Conservation (phyloP, 805 yeast genomes). For the Tetrapisispora fleetii region DNA sequence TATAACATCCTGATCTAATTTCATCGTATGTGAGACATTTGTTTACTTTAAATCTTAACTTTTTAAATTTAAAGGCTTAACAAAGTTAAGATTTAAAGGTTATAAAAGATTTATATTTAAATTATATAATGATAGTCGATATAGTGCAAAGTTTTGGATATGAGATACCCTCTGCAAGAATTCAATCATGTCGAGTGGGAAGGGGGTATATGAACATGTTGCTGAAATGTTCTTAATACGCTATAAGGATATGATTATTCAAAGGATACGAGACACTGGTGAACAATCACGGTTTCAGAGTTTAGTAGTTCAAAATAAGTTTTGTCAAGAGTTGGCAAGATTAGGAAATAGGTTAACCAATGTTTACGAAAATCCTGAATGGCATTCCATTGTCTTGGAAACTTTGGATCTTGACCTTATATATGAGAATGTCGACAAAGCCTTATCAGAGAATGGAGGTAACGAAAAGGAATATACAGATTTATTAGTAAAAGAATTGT, state of each 20-base stretch:
- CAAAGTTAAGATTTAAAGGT: not conserved
- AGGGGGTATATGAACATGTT: slow-evolving; percentile 3
- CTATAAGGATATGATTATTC: slow-evolving; percentile 14
- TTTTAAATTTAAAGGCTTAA: not conserved
- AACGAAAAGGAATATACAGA: slow-evolving; percentile 38
- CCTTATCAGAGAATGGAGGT: slow-evolving; percentile 22
- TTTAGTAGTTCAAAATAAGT: slow-evolving; percentile 13
- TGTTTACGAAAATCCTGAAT: slow-evolving; percentile 34
- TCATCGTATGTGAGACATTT: not conserved
- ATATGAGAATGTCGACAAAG: slow-evolving; percentile 49
- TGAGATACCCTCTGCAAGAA: too few species aligned
- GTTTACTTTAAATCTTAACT: not conserved
- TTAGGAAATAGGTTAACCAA: slow-evolving; percentile 16
- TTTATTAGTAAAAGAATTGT: slow-evolving; percentile 44
- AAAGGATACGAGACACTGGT: slow-evolving; percentile 11
- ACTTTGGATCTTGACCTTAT: slow-evolving; percentile 50
- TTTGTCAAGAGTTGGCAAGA: slow-evolving; percentile 19
- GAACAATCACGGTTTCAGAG: slow-evolving; percentile 7
- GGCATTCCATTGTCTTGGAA: slow-evolving; percentile 51
- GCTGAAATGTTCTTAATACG: slow-evolving; percentile 17
- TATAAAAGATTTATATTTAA: not conserved
- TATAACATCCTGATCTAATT: not conserved
- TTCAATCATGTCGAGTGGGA: not conserved
- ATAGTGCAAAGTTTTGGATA: too few species aligned
- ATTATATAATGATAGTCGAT: too few species aligned